Evolutionary conservation across 2,329 filamentous ascomycete species (phyloP).

Genomic region (Aquanectria penicillioides): DNA sequence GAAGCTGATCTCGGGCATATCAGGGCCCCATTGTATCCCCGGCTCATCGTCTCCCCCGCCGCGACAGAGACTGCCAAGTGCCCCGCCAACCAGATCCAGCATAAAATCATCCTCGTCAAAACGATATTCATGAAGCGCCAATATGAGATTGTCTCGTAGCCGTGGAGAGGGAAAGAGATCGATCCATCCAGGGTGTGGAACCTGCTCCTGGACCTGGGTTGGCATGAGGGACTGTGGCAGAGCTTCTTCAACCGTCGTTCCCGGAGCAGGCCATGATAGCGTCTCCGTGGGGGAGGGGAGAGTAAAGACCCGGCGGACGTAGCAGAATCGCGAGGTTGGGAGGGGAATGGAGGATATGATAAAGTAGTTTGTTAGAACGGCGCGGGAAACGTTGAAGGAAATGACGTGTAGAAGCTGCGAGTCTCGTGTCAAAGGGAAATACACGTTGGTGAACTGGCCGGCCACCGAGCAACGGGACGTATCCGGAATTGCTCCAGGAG

Average conservation of each 20-base stretch:
- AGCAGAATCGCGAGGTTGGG: constrained; percentile 15
- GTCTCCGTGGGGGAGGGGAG: constrained; percentile 1
- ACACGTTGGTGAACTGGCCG: background rate
- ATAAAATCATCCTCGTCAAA: constrained; percentile 30
- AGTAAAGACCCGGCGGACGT: constrained; percentile 7
- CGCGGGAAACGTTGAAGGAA: constrained; percentile 32
- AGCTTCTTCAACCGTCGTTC: background rate
- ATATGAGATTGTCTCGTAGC: constrained; percentile 32
- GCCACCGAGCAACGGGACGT: no score
- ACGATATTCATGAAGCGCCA: constrained; percentile 17
- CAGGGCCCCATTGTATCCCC: background rate
- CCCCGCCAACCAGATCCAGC: constrained; percentile 25
- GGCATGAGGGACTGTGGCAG: constrained; percentile 26
- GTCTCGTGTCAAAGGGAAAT: constrained; percentile 31
- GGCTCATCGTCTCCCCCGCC: background rate
- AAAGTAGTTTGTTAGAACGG: constrained; percentile 34
- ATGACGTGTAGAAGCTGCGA: constrained; percentile 32
- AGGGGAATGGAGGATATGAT: constrained; percentile 26
- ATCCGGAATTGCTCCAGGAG: background rate
- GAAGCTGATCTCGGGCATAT: background rate
- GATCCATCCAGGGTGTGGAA: constrained; percentile 30
- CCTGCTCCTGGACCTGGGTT: constrained; percentile 24
- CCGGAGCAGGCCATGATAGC: background rate
- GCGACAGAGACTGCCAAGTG: constrained; percentile 10
- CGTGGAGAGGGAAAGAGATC: constrained; percentile 31